Evolutionary conservation across 2,329 filamentous ascomycete species (phyloP).

Genomic region (Talaromyces sp.): DNA sequence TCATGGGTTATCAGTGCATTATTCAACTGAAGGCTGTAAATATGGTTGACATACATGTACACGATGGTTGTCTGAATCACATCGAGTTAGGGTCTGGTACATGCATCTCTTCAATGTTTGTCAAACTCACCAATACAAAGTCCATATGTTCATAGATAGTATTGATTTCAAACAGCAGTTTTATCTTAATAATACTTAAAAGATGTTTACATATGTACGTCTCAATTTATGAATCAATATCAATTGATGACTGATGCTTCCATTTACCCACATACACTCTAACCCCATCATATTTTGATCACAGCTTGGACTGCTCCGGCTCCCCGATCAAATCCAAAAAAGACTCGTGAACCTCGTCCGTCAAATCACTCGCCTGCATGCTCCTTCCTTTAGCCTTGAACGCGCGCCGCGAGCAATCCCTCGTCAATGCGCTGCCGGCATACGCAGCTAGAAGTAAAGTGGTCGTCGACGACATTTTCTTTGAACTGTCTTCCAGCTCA

Average conservation of each 20-base stretch:
- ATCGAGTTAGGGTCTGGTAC: background rate
- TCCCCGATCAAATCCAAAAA: slow-evolving; percentile 79
- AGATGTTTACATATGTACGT: background rate
- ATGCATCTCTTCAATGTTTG: background rate
- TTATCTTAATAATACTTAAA: no score
- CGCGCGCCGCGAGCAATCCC: slow-evolving; percentile 82
- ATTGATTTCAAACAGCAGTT: no score
- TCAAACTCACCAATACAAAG: no score
- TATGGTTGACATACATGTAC: background rate
- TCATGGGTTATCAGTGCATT: background rate
- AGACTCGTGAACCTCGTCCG: slow-evolving; percentile 77
- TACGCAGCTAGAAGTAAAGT: slow-evolving; percentile 73
- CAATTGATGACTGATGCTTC: background rate
- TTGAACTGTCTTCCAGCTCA: slow-evolving; percentile 40
- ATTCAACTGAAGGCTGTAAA: background rate
- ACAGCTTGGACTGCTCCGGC: slow-evolving; percentile 43
- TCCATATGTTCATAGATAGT: no score
- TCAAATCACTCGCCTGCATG: slow-evolving; percentile 88
- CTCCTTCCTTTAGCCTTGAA: slow-evolving; percentile 81
- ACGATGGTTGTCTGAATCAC: background rate
- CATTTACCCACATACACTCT: background rate
- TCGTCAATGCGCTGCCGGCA: slow-evolving; percentile 80
- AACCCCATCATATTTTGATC: background rate
- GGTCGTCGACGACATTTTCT: slow-evolving; percentile 55
- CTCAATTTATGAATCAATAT: background rate